A percentile compares a stretch with the other conserved stretches of the same genome.
Conservation (phyloP, 768 basidiomycete species). For the Scleroderma citrinum region DNA sequence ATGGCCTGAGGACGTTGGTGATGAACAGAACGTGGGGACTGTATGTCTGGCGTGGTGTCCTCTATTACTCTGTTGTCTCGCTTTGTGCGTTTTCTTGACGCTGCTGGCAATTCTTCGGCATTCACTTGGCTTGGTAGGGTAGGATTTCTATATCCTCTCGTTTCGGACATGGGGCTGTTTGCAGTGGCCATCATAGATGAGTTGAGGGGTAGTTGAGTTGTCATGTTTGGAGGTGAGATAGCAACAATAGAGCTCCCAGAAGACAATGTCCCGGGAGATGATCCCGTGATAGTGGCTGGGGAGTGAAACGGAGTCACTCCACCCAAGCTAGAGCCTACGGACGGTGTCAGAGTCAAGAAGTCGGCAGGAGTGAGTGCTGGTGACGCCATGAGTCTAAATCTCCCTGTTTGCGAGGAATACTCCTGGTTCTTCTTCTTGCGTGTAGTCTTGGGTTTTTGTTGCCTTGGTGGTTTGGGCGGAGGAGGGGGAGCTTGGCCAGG, state of each 20-base stretch:
- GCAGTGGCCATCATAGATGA: slow-evolving; percentile 4
- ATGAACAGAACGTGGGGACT: slow-evolving; percentile 2
- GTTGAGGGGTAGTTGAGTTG: neutral
- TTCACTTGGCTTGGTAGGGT: slow-evolving; percentile 1
- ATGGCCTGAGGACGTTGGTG: slow-evolving; percentile 9
- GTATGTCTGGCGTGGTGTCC: neutral
- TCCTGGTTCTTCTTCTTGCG: slow-evolving; percentile 31
- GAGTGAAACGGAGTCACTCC: slow-evolving; percentile 35
- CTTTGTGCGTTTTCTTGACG: neutral
- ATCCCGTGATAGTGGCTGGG: slow-evolving; percentile 12
- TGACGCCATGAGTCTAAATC: slow-evolving; percentile 39
- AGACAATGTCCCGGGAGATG: slow-evolving; percentile 1
- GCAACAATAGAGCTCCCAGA: slow-evolving; percentile 4
- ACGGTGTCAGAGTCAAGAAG: slow-evolving; percentile 25
- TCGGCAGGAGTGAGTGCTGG: slow-evolving; percentile 15
- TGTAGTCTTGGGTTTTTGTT: slow-evolving; percentile 19
- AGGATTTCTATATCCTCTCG: slow-evolving; percentile 1
- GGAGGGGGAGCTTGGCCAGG: slow-evolving; percentile 43
- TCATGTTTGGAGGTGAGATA: neutral
- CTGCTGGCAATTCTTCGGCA: neutral
- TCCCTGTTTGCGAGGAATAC: slow-evolving; percentile 41
- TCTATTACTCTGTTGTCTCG: slow-evolving; percentile 12
- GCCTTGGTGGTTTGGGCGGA: slow-evolving; percentile 22
- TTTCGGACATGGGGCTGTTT: neutral
- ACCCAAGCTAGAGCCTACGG: slow-evolving; percentile 27